phyloP scores from a whole-genome alignment of 371 early-diverging fungal species.

The Mortierella sp. region DNA sequence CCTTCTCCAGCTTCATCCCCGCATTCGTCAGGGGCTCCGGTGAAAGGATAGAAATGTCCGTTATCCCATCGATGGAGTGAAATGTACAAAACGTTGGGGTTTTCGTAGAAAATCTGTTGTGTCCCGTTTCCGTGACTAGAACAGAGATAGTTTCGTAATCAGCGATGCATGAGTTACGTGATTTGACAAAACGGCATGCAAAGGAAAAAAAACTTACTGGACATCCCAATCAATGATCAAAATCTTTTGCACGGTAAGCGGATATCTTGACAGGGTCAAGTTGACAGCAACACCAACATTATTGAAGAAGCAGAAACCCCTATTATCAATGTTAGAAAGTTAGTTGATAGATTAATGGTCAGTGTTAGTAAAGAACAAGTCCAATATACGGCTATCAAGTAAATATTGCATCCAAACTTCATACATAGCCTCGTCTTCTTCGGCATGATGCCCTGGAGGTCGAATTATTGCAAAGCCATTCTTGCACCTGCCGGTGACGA shows the following conservation, averaged over 20 bases:
- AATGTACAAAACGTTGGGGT: slow-evolving; percentile 75
- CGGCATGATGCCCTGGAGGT: slow-evolving; percentile 79
- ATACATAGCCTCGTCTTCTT: slow-evolving; percentile 72
- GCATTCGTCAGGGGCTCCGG: slow-evolving; percentile 69
- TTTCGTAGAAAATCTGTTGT: slow-evolving; percentile 74
- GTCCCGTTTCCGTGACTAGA: slow-evolving; percentile 75
- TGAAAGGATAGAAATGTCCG: slow-evolving; percentile 73
- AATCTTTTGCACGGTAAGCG: slow-evolving; percentile 64
- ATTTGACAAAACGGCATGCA: too few species aligned
- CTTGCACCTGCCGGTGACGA: slow-evolving; percentile 66
- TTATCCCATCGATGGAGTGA: slow-evolving; percentile 77
- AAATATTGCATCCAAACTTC: not conserved
- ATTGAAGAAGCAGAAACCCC: slow-evolving; percentile 78
- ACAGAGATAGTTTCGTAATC: not conserved
- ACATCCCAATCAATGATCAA: slow-evolving; percentile 79
- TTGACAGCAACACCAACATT: slow-evolving; percentile 77
- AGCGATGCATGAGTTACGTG: not conserved
- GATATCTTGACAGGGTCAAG: slow-evolving; percentile 62
- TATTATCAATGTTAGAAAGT: slow-evolving; percentile 4
- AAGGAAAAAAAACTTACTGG: slow-evolving; percentile 61
- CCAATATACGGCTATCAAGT: not conserved
- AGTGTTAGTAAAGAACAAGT: not conserved
- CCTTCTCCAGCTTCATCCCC: slow-evolving; percentile 67
- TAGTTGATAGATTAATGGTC: not conserved
- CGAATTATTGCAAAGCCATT: slow-evolving; percentile 78